Percentiles rank a stretch among this genome's conserved stretches.
Evolutionary conservation across 805 yeast genomes (phyloP).

Genomic region (Candida takata): DNA sequence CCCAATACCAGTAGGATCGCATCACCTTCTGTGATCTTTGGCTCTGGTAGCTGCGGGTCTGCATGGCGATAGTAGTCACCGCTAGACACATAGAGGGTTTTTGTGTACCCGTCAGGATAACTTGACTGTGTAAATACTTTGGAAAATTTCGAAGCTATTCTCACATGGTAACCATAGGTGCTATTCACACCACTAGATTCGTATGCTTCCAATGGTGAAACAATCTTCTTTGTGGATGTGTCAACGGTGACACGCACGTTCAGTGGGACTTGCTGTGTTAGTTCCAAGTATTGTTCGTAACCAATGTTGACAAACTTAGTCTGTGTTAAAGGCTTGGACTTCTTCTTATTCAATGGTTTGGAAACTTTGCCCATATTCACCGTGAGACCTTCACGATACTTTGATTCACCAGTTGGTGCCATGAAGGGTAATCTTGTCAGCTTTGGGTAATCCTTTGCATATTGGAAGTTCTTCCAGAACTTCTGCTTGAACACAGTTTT

Average conservation of each 20-base stretch:
- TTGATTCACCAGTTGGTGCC: conserved; percentile 35
- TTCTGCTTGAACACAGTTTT: conserved; percentile 53
- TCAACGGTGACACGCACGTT: conserved; percentile 82
- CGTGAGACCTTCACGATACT: conserved; percentile 55
- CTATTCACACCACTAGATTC: conserved; percentile 53
- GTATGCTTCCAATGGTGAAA: conserved; percentile 66
- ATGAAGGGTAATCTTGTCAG: conserved; percentile 71
- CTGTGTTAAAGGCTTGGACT: conserved; percentile 41
- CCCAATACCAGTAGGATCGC: conserved; percentile 52
- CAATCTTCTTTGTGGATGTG: conserved; percentile 49
- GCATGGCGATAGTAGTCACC: conserved; percentile 51
- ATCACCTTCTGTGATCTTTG: conserved; percentile 19
- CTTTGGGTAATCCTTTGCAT: conserved; percentile 66
- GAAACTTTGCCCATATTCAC: conserved; percentile 33
- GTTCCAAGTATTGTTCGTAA: conserved; percentile 46
- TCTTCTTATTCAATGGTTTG: conserved; percentile 26
- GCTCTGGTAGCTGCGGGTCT: conserved; percentile 19
- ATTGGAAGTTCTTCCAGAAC: conserved; percentile 40
- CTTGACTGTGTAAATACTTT: conserved; percentile 66
- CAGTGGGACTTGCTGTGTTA: conserved; percentile 60
- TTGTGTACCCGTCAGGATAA: conserved; percentile 60
- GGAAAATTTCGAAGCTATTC: conserved; percentile 56
- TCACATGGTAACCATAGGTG: conserved; percentile 67
- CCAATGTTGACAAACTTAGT: conserved; percentile 82
- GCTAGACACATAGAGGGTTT: conserved; percentile 56